phyloP scores from a whole-genome alignment of 768 basidiomycete species.

The Sporobolomyces phaffii region DNA sequence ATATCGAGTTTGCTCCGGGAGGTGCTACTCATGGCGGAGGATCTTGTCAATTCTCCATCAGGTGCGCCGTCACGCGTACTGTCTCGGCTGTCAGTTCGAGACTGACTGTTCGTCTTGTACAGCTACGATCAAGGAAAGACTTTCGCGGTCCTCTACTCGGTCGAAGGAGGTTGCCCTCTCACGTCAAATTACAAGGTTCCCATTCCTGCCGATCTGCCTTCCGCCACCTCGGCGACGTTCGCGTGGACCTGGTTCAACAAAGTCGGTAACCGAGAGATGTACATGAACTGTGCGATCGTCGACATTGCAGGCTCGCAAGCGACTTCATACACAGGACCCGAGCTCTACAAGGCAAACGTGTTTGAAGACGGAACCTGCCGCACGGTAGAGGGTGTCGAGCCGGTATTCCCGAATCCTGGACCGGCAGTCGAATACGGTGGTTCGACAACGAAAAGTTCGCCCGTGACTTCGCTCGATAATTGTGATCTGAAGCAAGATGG shows the following conservation, averaged over 20 bases:
- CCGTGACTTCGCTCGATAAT: background rate
- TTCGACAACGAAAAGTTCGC: background rate
- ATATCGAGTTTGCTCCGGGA: conserved; percentile 41
- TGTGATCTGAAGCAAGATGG: conserved; percentile 17
- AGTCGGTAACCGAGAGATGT: conserved; percentile 42
- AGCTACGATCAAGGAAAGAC: conserved; percentile 48
- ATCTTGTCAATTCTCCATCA: conserved; percentile 48
- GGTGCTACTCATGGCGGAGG: conserved; percentile 48
- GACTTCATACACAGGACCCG: conserved; percentile 32
- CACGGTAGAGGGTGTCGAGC: conserved; percentile 18
- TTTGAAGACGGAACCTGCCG: conserved; percentile 20
- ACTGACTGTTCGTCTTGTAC: too few species aligned
- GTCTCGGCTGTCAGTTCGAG: background rate
- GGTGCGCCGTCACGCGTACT: conserved; percentile 3
- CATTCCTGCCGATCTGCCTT: conserved; percentile 45
- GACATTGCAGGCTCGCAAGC: conserved; percentile 8
- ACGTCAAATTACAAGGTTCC: conserved; percentile 42
- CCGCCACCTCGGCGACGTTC: conserved; percentile 45
- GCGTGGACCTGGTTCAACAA: conserved; percentile 50
- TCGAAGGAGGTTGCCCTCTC: conserved; percentile 47
- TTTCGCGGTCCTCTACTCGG: conserved; percentile 46
- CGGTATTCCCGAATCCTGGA: conserved; percentile 36
- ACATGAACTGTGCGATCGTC: conserved; percentile 28
- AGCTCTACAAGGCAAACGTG: conserved; percentile 32
- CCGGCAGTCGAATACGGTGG: conserved; percentile 15